These are phyloP conservation scores for Terfezia boudieri DNA, from an alignment of 495 filamentous ascomycete genomes.

Conservation along the genomic window DNA sequence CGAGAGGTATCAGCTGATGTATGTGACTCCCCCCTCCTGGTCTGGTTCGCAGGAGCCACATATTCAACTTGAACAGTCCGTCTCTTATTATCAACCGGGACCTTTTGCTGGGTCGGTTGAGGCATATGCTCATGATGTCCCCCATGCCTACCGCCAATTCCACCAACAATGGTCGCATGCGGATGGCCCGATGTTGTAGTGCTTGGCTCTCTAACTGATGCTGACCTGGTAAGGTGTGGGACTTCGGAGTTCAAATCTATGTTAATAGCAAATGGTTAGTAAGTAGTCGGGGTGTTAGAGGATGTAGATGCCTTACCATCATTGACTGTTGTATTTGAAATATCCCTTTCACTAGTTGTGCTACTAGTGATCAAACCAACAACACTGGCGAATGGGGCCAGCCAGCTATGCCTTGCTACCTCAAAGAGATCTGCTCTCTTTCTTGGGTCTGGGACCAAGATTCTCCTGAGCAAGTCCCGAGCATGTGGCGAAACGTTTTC, in stretches of 20 bases:
- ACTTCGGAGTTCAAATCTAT: conserved; percentile 33
- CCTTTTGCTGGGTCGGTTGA: conserved; percentile 37
- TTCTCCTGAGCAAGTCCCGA: conserved; percentile 71
- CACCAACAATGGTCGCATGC: conserved; percentile 36
- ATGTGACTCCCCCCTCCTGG: conserved; percentile 35
- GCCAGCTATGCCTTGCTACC: conserved; percentile 93
- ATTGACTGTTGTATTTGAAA: conserved; percentile 51
- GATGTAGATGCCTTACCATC: conserved; percentile 2
- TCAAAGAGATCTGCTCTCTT: conserved; percentile 94
- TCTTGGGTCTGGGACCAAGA: conserved; percentile 86
- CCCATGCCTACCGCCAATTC: conserved; percentile 32
- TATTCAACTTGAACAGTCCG: conserved; percentile 96
- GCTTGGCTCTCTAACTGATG: conserved; percentile 66
- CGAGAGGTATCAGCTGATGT: not conserved
- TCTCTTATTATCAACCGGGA: conserved; percentile 60
- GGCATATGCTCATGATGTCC: conserved; percentile 50
- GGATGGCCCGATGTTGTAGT: conserved; percentile 36
- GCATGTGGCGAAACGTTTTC: conserved; percentile 98
- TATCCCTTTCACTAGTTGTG: conserved; percentile 69
- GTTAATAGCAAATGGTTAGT: conserved; percentile 11
- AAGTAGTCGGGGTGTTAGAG: conserved; percentile 1
- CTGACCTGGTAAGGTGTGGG: conserved; percentile 53
- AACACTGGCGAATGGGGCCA: conserved; percentile 84
- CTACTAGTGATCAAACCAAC: conserved; percentile 92
- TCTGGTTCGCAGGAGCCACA: conserved; percentile 73